Percentiles rank a stretch among this genome's conserved stretches.
Conservation (phyloP, 2,329 filamentous ascomycete genomes). For the Penicillium sp. region DNA sequence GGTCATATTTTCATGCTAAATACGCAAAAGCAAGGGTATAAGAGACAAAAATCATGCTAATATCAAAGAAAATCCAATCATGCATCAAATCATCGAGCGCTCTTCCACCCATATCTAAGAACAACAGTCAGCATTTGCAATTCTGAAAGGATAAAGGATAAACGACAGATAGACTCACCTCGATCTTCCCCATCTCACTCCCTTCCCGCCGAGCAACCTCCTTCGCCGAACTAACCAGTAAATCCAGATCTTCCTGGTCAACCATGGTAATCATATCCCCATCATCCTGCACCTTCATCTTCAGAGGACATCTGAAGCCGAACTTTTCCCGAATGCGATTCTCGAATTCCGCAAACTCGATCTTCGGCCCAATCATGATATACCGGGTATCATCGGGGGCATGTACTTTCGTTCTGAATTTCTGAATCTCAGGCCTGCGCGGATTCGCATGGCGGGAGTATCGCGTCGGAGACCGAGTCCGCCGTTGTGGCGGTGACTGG, state of each 20-base stretch:
- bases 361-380: slow-evolving; percentile 73
- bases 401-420: slow-evolving; percentile 90
- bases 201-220: slow-evolving; percentile 68
- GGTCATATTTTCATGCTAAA: slow-evolving; percentile 3
- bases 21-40: slow-evolving; percentile 18
- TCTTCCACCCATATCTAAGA: slow-evolving; percentile 47
- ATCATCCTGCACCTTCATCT: slow-evolving; percentile 87
- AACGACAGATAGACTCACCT: slow-evolving; percentile 61
- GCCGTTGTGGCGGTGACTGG: slow-evolving; percentile 29
- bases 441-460: slow-evolving; percentile 30
- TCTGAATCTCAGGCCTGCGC: slow-evolving; percentile 62
- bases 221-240: slow-evolving; percentile 71
- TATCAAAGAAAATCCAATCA: slow-evolving; percentile 2
- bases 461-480: slow-evolving; percentile 30
- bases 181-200: slow-evolving; percentile 86
- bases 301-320: slow-evolving; percentile 58
- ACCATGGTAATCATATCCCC: slow-evolving; percentile 96
- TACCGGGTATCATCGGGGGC: slow-evolving; percentile 82
- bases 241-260: slow-evolving; percentile 92
- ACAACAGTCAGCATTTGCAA: background rate
- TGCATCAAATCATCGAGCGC: slow-evolving; percentile 25
- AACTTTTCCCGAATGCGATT: slow-evolving; percentile 85
- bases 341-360: slow-evolving; percentile 74
- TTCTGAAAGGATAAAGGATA: background rate
- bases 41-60: slow-evolving; percentile 10